phyloP scores from a whole-genome alignment of 495 filamentous ascomycete genomes.

The Bacidia rubella region DNA sequence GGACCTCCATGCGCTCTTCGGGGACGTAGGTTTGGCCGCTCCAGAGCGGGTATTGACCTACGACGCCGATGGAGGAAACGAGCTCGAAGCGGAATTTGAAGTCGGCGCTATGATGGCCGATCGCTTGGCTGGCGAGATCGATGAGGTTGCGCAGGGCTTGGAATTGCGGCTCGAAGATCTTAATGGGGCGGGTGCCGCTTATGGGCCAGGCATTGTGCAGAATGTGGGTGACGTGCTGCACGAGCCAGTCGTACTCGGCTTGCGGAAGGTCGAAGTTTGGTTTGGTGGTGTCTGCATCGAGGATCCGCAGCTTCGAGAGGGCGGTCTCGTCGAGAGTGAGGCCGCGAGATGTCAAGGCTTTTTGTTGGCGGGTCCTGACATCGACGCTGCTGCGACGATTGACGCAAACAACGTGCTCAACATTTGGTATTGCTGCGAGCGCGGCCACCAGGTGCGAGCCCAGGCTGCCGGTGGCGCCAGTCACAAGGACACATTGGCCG shows the following conservation, averaged over 20 bases:
- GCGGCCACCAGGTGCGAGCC: constrained; percentile 34
- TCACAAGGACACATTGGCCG: constrained; percentile 30
- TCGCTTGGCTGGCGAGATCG: constrained; percentile 28
- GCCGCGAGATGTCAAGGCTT: constrained; percentile 25
- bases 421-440: constrained; percentile 21
- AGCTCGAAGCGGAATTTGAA: constrained; percentile 35
- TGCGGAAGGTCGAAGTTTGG: constrained; percentile 31
- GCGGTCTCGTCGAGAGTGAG: constrained; percentile 20
- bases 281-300: constrained; percentile 34
- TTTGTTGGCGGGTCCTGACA: constrained; percentile 23
- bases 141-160: constrained; percentile 32
- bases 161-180: constrained; percentile 38
- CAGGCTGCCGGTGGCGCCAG: constrained; percentile 39
- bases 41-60: constrained; percentile 30
- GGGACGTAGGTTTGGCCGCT: constrained; percentile 22
- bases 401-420: constrained; percentile 33
- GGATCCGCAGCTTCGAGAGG: constrained; percentile 28
- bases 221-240: constrained; percentile 36
- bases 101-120: constrained; percentile 7
- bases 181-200: constrained; percentile 31
- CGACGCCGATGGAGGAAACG: constrained; percentile 39
- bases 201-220: constrained; percentile 49
- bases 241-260: constrained; percentile 26
- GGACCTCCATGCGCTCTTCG: constrained; percentile 22
- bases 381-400: constrained; percentile 27